phyloP scores from a whole-genome alignment of 2,329 filamentous ascomycete species.

The Magnaporthiopsis rhizophila region DNA sequence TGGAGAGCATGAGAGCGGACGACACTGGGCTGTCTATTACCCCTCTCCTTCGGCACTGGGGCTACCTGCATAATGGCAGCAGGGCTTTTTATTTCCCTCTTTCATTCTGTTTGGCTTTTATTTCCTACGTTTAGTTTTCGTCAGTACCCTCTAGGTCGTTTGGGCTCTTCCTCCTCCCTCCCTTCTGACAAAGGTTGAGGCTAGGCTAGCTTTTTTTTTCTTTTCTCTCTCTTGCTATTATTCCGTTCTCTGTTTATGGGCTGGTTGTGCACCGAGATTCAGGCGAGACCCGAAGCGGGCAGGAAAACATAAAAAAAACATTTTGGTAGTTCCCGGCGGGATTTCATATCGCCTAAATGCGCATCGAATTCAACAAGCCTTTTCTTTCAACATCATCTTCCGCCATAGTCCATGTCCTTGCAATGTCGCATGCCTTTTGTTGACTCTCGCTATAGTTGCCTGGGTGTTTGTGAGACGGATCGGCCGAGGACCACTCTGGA shows the following conservation, averaged over 20 bases:
- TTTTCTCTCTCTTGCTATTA: neutral
- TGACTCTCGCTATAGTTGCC: no score
- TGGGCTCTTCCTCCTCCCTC: neutral
- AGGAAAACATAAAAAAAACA: neutral
- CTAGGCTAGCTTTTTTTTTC: neutral
- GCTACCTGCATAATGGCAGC: no score
- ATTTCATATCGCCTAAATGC: no score
- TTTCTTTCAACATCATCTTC: no score
- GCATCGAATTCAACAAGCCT: no score
- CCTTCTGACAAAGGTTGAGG: no score
- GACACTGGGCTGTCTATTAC: neutral
- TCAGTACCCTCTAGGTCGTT: neutral
- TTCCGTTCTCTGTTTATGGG: neutral
- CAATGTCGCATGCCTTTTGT: no score
- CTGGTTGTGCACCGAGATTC: neutral
- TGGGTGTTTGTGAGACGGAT: no score
- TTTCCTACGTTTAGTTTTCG: neutral
- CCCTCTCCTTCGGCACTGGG: neutral
- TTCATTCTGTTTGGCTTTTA: constrained; percentile 5
- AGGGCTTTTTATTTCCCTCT: neutral
- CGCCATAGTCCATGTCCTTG: no score
- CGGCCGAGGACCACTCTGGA: no score
- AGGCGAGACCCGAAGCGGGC: neutral
- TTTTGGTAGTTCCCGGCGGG: neutral
- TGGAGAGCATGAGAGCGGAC: neutral